These are phyloP conservation scores for Mucor piriformis DNA, from an alignment of 371 early-diverging fungal genomes.

Conservation along the genomic window DNA sequence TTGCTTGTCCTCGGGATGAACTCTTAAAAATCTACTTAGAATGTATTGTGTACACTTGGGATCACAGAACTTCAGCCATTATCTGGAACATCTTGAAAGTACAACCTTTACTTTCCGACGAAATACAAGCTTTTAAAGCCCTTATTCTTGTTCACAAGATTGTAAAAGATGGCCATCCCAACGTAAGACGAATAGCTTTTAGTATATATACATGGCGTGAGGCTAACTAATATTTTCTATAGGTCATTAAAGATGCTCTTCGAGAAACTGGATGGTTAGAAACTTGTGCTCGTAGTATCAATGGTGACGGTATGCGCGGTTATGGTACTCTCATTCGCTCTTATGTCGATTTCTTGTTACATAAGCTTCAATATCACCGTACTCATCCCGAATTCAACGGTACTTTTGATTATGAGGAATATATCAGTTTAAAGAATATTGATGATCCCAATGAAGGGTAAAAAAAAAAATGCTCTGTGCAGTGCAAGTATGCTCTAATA, in stretches of 20 bases:
- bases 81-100: constrained; percentile 89
- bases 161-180: constrained; percentile 91
- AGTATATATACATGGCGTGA: no score
- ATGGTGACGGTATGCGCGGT: constrained; percentile 67
- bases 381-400: constrained; percentile 94
- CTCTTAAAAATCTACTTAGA: constrained; percentile 35
- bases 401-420: constrained; percentile 96
- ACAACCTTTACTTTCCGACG: constrained; percentile 88
- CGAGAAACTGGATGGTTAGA: constrained; percentile 72
- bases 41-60: constrained; percentile 95
- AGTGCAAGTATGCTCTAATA: no score
- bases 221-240: constrained; percentile 10
- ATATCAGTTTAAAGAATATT: constrained; percentile 87
- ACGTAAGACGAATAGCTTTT: constrained; percentile 47
- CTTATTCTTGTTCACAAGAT: constrained; percentile 95
- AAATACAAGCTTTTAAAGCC: constrained; percentile 94
- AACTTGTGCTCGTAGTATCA: constrained; percentile 65
- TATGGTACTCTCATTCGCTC: constrained; percentile 91
- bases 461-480: no score
- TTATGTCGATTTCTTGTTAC: constrained; percentile 86
- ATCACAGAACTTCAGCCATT: constrained; percentile 83
- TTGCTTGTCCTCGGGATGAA: background rate
- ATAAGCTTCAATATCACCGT: constrained; percentile 91
- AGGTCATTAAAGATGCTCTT: constrained; percentile 79
- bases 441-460: constrained; percentile 98